Percentiles rank a stretch among this genome's conserved stretches.
These are phyloP conservation scores for Castanea sativa DNA, from an alignment of 306 rosid species.

Conservation along the genomic window DNA sequence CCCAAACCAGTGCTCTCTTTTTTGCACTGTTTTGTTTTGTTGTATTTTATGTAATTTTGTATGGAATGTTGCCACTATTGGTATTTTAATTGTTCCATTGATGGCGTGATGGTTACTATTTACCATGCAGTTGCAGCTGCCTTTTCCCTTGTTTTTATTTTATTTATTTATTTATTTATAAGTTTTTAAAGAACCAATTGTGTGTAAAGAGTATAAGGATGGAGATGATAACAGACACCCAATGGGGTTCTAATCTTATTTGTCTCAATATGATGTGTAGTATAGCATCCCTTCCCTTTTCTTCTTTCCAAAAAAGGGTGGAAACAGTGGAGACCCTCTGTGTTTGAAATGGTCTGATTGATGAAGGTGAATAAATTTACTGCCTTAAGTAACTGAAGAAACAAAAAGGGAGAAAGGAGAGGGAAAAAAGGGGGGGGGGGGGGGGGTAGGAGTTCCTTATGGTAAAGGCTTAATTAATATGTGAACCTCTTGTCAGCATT, in stretches of 20 bases:
- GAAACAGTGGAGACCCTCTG: too few relatives aligned
- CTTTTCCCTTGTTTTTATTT: too few relatives aligned
- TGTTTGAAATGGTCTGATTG: not conserved
- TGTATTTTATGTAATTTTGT: slow-evolving; percentile 1
- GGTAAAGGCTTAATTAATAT: not conserved
- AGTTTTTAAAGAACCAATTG: not conserved
- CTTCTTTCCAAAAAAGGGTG: too few relatives aligned
- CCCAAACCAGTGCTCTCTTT: slow-evolving; percentile 1
- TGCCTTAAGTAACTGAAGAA: not conserved
- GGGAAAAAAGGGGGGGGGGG: too few relatives aligned
- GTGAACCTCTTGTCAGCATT: not conserved
- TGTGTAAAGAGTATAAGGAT: not conserved
- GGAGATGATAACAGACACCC: too few relatives aligned
- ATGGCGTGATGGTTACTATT: not conserved
- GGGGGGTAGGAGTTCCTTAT: not conserved
- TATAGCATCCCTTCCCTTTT: too few relatives aligned
- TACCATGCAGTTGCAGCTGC: not conserved
- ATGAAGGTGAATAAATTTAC: not conserved
- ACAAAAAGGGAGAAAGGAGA: not conserved
- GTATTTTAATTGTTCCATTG: not conserved
- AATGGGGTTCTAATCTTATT: too few relatives aligned
- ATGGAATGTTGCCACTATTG: not conserved
- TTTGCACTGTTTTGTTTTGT: slow-evolving; percentile 9
- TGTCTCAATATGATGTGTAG: too few relatives aligned
- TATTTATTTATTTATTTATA: not conserved